phyloP scores from a whole-genome alignment of 2,329 filamentous ascomycete genomes.

The Cercospora berteroae region DNA sequence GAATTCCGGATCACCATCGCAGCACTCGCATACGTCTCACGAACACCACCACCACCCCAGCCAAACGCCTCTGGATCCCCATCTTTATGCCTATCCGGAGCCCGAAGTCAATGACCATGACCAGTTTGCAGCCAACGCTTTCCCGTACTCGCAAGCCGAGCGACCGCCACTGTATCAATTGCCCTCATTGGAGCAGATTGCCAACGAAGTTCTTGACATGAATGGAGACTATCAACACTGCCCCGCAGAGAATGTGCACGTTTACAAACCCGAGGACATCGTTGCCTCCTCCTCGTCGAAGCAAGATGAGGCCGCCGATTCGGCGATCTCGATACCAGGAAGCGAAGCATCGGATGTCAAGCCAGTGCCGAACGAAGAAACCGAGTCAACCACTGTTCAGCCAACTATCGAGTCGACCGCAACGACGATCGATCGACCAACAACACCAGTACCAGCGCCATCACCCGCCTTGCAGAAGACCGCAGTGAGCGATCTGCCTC shows the following conservation, averaged over 20 bases:
- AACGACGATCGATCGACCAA: background rate
- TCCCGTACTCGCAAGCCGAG: slow-evolving; percentile 28
- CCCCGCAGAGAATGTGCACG: slow-evolving; percentile 19
- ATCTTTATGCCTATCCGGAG: slow-evolving; percentile 19
- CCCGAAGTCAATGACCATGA: slow-evolving; percentile 8
- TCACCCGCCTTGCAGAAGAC: slow-evolving; percentile 19
- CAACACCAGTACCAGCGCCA: slow-evolving; percentile 1
- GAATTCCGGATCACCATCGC: slow-evolving; percentile 13
- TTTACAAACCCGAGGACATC: slow-evolving; percentile 23
- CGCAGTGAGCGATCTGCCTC: slow-evolving; percentile 25
- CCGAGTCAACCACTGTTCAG: slow-evolving; percentile 2
- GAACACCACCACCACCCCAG: slow-evolving; percentile 12
- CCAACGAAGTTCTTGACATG: slow-evolving; percentile 39
- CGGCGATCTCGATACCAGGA: slow-evolving; percentile 31
- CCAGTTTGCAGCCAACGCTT: slow-evolving; percentile 17
- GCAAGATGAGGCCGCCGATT: slow-evolving; percentile 34
- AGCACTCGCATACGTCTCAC: slow-evolving; percentile 12
- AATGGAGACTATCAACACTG: slow-evolving; percentile 31
- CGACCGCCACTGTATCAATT: slow-evolving; percentile 28
- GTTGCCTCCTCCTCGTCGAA: slow-evolving; percentile 19
- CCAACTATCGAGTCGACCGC: slow-evolving; percentile 10
- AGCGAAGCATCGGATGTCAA: slow-evolving; percentile 23
- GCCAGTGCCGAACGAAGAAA: slow-evolving; percentile 3
- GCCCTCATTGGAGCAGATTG: slow-evolving; percentile 39
- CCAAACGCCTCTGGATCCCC: slow-evolving; percentile 28